Percentiles rank a stretch among this genome's conserved stretches.
phyloP scores from a whole-genome alignment of 2,329 filamentous ascomycete genomes.

The Fusarium oxysporum region DNA sequence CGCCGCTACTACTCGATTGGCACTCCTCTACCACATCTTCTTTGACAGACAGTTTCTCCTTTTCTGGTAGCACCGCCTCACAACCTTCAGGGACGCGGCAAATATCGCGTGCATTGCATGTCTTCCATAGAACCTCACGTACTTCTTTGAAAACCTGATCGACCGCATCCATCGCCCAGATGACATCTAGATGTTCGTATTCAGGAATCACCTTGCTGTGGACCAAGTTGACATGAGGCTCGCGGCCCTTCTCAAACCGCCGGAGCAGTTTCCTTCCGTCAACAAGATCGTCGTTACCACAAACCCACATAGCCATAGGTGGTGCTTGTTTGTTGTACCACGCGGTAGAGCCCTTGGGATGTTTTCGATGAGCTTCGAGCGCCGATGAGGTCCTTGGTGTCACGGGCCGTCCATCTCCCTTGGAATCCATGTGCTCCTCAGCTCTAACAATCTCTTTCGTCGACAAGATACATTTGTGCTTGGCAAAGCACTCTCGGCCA shows the following conservation, averaged over 20 bases:
- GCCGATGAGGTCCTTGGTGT: slow-evolving; percentile 41
- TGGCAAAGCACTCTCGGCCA: slow-evolving; percentile 82
- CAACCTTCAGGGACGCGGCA: slow-evolving; percentile 76
- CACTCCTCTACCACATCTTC: slow-evolving; percentile 27
- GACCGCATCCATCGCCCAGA: slow-evolving; percentile 92
- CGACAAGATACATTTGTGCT: slow-evolving; percentile 86
- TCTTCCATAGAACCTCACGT: slow-evolving; percentile 86
- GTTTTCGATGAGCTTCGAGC: slow-evolving; percentile 52
- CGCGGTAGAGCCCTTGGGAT: slow-evolving; percentile 65
- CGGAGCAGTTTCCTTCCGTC: slow-evolving; percentile 81
- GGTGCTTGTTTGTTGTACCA: slow-evolving; percentile 88
- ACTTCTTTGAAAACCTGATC: slow-evolving; percentile 86
- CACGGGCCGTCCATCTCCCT: slow-evolving; percentile 21
- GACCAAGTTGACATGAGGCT: slow-evolving; percentile 84
- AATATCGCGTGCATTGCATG: slow-evolving; percentile 63
- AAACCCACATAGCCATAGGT: slow-evolving; percentile 90
- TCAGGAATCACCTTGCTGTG: slow-evolving; percentile 85
- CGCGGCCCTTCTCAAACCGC: slow-evolving; percentile 79
- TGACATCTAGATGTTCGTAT: slow-evolving; percentile 93
- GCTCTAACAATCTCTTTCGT: slow-evolving; percentile 76
- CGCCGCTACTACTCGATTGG: slow-evolving; percentile 43
- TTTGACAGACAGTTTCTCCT: slow-evolving; percentile 2
- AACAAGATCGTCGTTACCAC: slow-evolving; percentile 84
- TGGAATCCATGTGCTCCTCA: slow-evolving; percentile 71
- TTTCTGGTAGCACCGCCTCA: slow-evolving; percentile 61